phyloP scores from a whole-genome alignment of 139 green algal genomes.

The Chlamydomonas schloesseri region DNA sequence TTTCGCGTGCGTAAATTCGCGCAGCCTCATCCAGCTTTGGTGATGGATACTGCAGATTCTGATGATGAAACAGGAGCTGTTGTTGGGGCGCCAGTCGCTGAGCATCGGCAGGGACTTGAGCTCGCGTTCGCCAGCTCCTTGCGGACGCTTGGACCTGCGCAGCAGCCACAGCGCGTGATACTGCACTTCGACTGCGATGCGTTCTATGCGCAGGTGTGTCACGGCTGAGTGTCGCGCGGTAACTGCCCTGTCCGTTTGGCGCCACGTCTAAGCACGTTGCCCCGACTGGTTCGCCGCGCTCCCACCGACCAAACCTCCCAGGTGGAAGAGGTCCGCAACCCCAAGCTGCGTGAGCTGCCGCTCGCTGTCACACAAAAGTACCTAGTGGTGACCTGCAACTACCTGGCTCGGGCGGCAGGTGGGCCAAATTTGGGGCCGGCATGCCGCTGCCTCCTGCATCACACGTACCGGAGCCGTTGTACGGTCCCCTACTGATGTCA shows the following conservation, averaged over 20 bases:
- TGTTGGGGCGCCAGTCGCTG: too few relatives aligned
- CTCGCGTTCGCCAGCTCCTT: too few relatives aligned
- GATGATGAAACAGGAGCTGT: too few relatives aligned
- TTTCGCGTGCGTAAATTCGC: constrained; percentile 45
- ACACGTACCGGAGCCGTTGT: too few relatives aligned
- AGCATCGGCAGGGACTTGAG: neutral
- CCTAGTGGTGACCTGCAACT: constrained; percentile 90
- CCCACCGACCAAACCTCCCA: neutral
- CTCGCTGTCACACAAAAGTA: constrained; percentile 88
- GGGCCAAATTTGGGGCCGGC: neutral
- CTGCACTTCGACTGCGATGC: constrained; percentile 83
- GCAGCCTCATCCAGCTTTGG: constrained; percentile 25
- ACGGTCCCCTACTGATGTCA: too few relatives aligned
- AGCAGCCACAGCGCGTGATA: constrained; percentile 55
- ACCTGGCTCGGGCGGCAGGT: constrained; percentile 67
- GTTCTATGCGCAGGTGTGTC: constrained; percentile 77
- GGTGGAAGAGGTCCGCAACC: constrained; percentile 80
- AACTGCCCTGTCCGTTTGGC: neutral
- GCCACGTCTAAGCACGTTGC: neutral
- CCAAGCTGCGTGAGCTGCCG: constrained; percentile 52
- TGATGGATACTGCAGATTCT: neutral
- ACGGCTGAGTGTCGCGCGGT: neutral
- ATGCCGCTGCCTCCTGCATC: too few relatives aligned
- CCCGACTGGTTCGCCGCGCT: neutral
- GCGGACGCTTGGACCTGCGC: too few relatives aligned